These are phyloP conservation scores for Tremellales sp. DNA, from an alignment of 1,284 basidiomycete species.

Conservation along the genomic window DNA sequence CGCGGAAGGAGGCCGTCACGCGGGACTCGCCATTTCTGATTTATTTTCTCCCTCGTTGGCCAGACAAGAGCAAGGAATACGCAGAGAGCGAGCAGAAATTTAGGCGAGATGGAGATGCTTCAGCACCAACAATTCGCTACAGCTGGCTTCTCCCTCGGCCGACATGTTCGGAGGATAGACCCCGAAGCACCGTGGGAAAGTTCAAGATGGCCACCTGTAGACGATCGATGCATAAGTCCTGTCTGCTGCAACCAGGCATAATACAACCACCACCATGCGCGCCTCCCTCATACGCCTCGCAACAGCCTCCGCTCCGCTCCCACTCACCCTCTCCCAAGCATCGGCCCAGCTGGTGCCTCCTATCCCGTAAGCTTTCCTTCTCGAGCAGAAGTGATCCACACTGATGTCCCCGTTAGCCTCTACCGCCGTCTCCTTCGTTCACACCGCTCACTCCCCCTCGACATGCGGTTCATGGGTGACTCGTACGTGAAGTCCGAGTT, in stretches of 20 bases:
- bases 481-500: slow-evolving; percentile 88
- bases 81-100: too few species aligned
- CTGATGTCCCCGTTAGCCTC: slow-evolving; percentile 53
- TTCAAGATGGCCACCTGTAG: too few species aligned
- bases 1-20: too few species aligned
- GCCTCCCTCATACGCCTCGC: slow-evolving; percentile 21
- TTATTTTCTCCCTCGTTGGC: too few species aligned
- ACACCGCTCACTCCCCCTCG: slow-evolving; percentile 67
- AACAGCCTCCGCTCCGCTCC: slow-evolving; percentile 58
- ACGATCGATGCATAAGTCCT: background rate
- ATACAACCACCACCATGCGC: slow-evolving; percentile 16
- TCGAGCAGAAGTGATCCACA: background rate
- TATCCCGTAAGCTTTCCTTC: slow-evolving; percentile 59
- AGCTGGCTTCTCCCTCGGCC: too few species aligned
- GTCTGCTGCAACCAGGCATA: background rate
- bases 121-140: too few species aligned
- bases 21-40: too few species aligned
- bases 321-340: slow-evolving; percentile 57
- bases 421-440: slow-evolving; percentile 75
- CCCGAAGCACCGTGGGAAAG: too few species aligned
- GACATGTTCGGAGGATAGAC: too few species aligned
- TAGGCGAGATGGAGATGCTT: too few species aligned
- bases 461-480: slow-evolving; percentile 84
- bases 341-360: slow-evolving; percentile 74
- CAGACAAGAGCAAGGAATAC: too few species aligned